phyloP scores from a whole-genome alignment of 2,329 filamentous ascomycete species.

The Thyridium curvatum region DNA sequence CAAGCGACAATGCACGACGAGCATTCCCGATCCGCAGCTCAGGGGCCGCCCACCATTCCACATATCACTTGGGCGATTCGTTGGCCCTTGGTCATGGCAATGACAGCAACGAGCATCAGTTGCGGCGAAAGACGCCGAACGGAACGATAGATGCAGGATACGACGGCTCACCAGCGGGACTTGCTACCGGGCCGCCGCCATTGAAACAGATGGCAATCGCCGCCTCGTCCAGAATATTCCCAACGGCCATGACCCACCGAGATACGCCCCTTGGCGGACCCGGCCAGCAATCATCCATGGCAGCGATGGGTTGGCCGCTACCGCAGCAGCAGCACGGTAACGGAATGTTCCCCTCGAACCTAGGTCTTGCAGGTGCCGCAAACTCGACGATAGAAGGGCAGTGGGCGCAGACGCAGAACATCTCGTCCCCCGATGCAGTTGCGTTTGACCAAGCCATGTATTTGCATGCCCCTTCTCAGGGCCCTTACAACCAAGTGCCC shows the following conservation, averaged over 20 bases:
- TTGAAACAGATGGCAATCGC: constrained; percentile 79
- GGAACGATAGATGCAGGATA: constrained; percentile 91
- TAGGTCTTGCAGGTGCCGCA: too few species aligned
- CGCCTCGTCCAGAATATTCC: constrained; percentile 31
- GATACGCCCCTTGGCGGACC: background rate
- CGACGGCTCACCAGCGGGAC: constrained; percentile 73
- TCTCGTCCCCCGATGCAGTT: constrained; percentile 2
- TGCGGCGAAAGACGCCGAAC: constrained; percentile 87
- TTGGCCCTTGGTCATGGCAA: constrained; percentile 6
- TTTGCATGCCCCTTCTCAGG: constrained; percentile 12
- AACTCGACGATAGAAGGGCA: too few species aligned
- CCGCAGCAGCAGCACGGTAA: background rate
- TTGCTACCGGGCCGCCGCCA: constrained; percentile 66
- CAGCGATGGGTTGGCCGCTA: background rate
- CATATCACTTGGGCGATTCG: constrained; percentile 8
- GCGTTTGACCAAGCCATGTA: constrained; percentile 6
- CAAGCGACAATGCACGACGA: constrained; percentile 8
- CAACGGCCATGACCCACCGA: constrained; percentile 18
- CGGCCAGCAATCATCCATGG: background rate
- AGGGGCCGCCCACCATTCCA: constrained; percentile 22
- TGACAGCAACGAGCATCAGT: constrained; percentile 60
- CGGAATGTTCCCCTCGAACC: too few species aligned
- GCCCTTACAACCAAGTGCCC: constrained; percentile 11
- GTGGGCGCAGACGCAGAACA: background rate
- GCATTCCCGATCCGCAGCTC: constrained; percentile 28